Evolutionary conservation across 2,329 filamentous ascomycete genomes (phyloP).

Genomic region (Sporothrix brunneoviolacea): DNA sequence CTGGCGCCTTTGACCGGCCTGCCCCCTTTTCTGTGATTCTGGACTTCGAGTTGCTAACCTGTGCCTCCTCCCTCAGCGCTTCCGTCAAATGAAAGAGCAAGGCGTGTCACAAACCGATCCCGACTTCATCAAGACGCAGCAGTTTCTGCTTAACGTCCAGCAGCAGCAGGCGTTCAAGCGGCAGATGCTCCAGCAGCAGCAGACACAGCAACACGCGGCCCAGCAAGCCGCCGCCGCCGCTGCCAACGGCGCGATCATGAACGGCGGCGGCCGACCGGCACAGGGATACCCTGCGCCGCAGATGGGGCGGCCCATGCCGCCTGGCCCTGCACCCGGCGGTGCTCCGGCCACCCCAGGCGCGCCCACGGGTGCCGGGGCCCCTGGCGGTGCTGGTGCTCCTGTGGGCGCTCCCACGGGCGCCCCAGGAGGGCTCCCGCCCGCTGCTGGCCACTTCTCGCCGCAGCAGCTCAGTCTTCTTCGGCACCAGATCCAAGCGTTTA

Average conservation of each 20-base stretch:
- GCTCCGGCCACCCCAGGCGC: slow-evolving; percentile 8
- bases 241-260: slow-evolving; percentile 37
- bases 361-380: slow-evolving; percentile 14
- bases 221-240: slow-evolving; percentile 26
- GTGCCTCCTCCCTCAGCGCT: slow-evolving; percentile 54
- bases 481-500: slow-evolving; percentile 87
- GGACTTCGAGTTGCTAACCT: not conserved
- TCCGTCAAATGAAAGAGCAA: slow-evolving; percentile 78
- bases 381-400: slow-evolving; percentile 21
- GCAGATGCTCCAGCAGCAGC: slow-evolving; percentile 36
- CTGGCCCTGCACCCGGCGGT: not conserved
- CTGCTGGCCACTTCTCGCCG: slow-evolving; percentile 64
- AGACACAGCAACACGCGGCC: slow-evolving; percentile 21
- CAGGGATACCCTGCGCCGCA: slow-evolving; percentile 24
- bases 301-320: slow-evolving; percentile 17
- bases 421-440: too few relatives aligned
- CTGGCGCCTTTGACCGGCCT: not conserved
- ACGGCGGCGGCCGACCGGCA: slow-evolving; percentile 26
- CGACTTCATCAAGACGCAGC: slow-evolving; percentile 76
- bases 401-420: slow-evolving; percentile 27
- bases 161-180: slow-evolving; percentile 27
- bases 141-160: slow-evolving; percentile 62
- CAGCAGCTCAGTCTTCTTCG: slow-evolving; percentile 74
- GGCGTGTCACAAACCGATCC: slow-evolving; percentile 78
- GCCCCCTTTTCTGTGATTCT: too few relatives aligned